Conservation (phyloP, 202 grass and related monocot species). For the Setaria italica region DNA sequence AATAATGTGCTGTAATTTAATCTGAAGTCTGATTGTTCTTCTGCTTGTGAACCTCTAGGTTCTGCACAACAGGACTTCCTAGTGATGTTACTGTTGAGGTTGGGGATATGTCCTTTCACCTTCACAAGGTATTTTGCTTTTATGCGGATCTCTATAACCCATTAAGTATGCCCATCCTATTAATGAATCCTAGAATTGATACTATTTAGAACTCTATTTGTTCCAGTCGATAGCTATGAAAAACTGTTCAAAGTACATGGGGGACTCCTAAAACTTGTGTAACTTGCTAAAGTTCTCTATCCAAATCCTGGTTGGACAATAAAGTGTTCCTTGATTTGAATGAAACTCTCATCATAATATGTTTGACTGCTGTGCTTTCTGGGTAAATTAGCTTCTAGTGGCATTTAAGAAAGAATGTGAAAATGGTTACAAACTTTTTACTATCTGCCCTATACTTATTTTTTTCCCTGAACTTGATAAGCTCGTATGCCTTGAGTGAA, state of each 20-base stretch:
- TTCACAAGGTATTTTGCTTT: slow-evolving; percentile 78
- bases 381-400: slow-evolving; percentile 1
- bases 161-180: neutral
- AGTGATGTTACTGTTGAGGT: slow-evolving; percentile 94
- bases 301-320: neutral
- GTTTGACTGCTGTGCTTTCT: neutral
- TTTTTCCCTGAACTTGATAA: neutral
- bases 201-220: slow-evolving; percentile 14
- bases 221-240: neutral
- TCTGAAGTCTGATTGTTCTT: slow-evolving; percentile 29
- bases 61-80: slow-evolving; percentile 87
- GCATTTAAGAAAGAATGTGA: slow-evolving; percentile 31
- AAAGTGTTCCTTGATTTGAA: slow-evolving; percentile 34
- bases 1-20: neutral
- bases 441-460: neutral
- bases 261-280: neutral
- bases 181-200: slow-evolving; percentile 22
- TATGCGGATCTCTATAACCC: slow-evolving; percentile 4
- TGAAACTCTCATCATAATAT: slow-evolving; percentile 19
- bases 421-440: slow-evolving; percentile 16
- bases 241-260: neutral
- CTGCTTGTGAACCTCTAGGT: slow-evolving; percentile 62
- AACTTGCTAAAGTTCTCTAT: slow-evolving; percentile 21
- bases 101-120: slow-evolving; percentile 88
- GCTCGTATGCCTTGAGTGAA: slow-evolving; percentile 6